These are phyloP conservation scores for Prunus armeniaca DNA, from an alignment of 306 rosid genomes.

Conservation along the genomic window DNA sequence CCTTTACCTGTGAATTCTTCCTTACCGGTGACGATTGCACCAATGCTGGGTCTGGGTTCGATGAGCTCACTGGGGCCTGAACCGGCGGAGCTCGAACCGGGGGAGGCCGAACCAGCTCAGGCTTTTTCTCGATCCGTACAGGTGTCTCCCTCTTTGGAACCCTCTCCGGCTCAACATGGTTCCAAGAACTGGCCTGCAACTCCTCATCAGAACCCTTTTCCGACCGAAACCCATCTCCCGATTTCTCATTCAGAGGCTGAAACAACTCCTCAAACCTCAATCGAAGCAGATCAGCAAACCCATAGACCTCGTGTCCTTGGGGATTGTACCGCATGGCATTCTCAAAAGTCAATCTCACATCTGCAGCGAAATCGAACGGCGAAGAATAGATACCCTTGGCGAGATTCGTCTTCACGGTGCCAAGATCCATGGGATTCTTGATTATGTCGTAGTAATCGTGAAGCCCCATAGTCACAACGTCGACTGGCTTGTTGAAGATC, in stretches of 20 bases:
- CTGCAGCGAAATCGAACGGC: slow-evolving; percentile 61
- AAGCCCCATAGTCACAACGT: slow-evolving; percentile 56
- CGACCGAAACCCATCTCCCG: slow-evolving; percentile 27
- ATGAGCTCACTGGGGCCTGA: slow-evolving; percentile 34
- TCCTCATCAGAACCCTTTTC: slow-evolving; percentile 64
- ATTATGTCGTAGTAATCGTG: slow-evolving; percentile 84
- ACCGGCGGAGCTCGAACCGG: background rate
- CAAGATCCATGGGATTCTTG: slow-evolving; percentile 94
- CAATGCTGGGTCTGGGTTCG: slow-evolving; percentile 39
- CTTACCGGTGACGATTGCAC: slow-evolving; percentile 65
- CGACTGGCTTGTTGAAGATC: slow-evolving; percentile 78
- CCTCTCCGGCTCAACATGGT: slow-evolving; percentile 57
- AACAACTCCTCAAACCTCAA: slow-evolving; percentile 61
- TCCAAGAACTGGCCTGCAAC: slow-evolving; percentile 86
- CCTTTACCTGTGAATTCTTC: slow-evolving; percentile 25
- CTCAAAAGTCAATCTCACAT: slow-evolving; percentile 74
- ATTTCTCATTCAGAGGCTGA: slow-evolving; percentile 48
- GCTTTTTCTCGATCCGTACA: slow-evolving; percentile 26
- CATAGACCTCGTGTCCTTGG: slow-evolving; percentile 64
- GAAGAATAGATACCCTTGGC: slow-evolving; percentile 40
- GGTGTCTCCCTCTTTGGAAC: slow-evolving; percentile 32
- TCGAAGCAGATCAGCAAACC: slow-evolving; percentile 60
- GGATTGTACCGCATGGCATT: slow-evolving; percentile 88
- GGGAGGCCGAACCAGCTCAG: slow-evolving; percentile 11
- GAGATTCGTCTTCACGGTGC: slow-evolving; percentile 65